Evolutionary conservation across 257 asterid genomes (phyloP), one percentile per base, ranked within the genome.

Genomic region (Solanum virginianum): DNA sequence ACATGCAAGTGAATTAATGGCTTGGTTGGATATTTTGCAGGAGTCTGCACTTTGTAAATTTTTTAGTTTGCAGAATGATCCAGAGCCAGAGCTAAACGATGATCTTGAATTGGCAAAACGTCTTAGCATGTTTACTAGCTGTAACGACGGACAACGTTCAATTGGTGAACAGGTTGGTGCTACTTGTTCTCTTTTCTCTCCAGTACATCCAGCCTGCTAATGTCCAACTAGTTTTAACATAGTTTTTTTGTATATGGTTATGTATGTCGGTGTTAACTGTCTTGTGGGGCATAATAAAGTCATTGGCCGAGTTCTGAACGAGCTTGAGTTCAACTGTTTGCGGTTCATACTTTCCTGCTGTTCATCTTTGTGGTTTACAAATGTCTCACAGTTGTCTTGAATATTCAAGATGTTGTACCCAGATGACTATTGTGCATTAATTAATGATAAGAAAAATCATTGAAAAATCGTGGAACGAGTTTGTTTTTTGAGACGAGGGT

Each of bases 1-100:
- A 85, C 86, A 86, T 80, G 85, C 88, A 41, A 87, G 82, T 87
- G 32, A 86, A 54, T 82, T 83, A 49, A 88, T 87, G 53, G 88
- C 87, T 89, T 86, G 89, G 85, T 89, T 89, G 90, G 89, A 85
- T 53, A 83, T 69, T 86, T 71, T 90, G 93, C 92, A 95, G 97
- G 96, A 89, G 8, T 87, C 87, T 3, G 87, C 82, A 51, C 87
- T 93, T 10, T 95, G 97, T 92, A 88, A 91, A 75, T 88, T 95
- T 81, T 90, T 92, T 85, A 84, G 24, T 65, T 83, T 88, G 32
- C 55, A 84, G 13, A 81, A 24, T 75, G 89, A 81, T 80, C 47
- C 2, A 29, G 80, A 22, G 20, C 65, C 81, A 43, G 24, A 65
- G 71, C 18, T 80, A 49, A 53, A 81, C 39, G 14, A 81, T 26